A percentile compares a stretch with the other conserved stretches of the same genome.
These are phyloP conservation scores for Hypoxylon rubiginosum DNA, from an alignment of 2,329 filamentous ascomycete genomes.

Conservation along the genomic window DNA sequence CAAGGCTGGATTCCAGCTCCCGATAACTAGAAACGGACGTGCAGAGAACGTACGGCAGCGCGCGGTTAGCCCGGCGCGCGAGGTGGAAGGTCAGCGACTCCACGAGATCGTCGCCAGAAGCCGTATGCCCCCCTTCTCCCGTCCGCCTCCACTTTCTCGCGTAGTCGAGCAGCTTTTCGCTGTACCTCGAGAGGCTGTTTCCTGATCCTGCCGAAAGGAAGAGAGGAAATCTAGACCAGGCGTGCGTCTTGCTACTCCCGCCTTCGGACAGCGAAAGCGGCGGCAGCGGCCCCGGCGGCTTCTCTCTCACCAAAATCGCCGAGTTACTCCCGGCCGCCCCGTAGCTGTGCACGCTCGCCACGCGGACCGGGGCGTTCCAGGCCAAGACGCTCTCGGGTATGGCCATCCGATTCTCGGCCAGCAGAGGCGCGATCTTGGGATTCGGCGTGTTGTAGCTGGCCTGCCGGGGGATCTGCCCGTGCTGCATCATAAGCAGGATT, in stretches of 20 bases:
- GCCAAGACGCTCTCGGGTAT: constrained; percentile 4
- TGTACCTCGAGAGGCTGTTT: background rate
- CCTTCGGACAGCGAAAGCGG: background rate
- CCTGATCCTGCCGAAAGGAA: background rate
- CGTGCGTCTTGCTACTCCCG: background rate
- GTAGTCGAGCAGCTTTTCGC: background rate
- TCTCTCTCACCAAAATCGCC: constrained; percentile 21
- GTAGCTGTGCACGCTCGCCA: constrained; percentile 45
- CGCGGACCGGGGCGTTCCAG: constrained; percentile 14
- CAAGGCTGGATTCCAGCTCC: constrained; percentile 15
- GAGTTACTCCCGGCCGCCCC: constrained; percentile 36
- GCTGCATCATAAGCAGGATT: constrained; percentile 36
- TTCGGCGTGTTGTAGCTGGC: constrained; percentile 18
- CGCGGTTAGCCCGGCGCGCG: constrained; percentile 25
- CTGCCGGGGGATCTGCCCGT: constrained; percentile 31
- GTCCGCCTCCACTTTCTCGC: background rate
- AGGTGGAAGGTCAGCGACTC: constrained; percentile 26
- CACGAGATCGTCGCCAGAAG: background rate
- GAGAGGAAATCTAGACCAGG: background rate
- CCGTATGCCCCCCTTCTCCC: background rate
- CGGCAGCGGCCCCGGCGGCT: background rate
- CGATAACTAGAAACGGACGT: constrained; percentile 10
- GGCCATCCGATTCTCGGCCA: constrained; percentile 36
- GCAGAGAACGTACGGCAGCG: constrained; percentile 11
- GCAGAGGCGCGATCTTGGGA: constrained; percentile 6